A percentile compares a stretch with the other conserved stretches of the same genome.
phyloP scores from a whole-genome alignment of 129 eudicot species.

The Flaveria linearis region DNA sequence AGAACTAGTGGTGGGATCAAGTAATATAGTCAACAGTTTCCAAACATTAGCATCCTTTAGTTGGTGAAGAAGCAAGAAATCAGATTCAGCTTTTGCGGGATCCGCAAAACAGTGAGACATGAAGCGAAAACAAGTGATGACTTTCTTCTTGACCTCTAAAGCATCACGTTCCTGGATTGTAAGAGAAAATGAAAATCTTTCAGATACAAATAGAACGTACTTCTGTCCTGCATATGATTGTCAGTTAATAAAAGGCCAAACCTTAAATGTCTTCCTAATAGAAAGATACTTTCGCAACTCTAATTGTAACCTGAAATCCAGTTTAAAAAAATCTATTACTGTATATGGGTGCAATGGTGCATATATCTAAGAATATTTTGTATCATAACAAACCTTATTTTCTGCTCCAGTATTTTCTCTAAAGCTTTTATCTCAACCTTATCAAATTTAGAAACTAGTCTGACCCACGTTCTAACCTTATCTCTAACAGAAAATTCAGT shows the following conservation, averaged over 20 bases:
- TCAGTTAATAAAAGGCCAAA: constrained; percentile 25
- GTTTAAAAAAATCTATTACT: constrained; percentile 14
- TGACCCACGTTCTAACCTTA: constrained; percentile 70
- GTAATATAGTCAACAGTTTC: constrained; percentile 62
- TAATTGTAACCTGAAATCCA: constrained; percentile 71
- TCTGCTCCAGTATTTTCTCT: constrained; percentile 92
- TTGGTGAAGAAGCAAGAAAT: constrained; percentile 75
- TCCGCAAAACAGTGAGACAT: constrained; percentile 86
- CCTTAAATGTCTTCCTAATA: constrained; percentile 76
- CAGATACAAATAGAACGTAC: background rate
- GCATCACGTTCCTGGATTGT: constrained; percentile 64
- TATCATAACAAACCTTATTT: constrained; percentile 64
- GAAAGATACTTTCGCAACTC: constrained; percentile 88
- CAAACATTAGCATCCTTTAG: constrained; percentile 84
- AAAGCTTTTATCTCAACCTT: constrained; percentile 92
- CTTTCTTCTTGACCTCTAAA: constrained; percentile 68
- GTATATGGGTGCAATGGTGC: constrained; percentile 17
- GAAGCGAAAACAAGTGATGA: constrained; percentile 50
- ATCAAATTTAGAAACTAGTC: constrained; percentile 72
- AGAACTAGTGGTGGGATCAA: constrained; percentile 68
- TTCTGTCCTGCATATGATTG: constrained; percentile 8
- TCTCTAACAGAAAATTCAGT: constrained; percentile 64
- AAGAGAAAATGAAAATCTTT: constrained; percentile 7
- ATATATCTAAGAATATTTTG: background rate
- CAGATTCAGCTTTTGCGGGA: constrained; percentile 80